These are phyloP conservation scores for Rhodosporidiobolus sp. DNA, from an alignment of 768 basidiomycete species.

Conservation along the genomic window DNA sequence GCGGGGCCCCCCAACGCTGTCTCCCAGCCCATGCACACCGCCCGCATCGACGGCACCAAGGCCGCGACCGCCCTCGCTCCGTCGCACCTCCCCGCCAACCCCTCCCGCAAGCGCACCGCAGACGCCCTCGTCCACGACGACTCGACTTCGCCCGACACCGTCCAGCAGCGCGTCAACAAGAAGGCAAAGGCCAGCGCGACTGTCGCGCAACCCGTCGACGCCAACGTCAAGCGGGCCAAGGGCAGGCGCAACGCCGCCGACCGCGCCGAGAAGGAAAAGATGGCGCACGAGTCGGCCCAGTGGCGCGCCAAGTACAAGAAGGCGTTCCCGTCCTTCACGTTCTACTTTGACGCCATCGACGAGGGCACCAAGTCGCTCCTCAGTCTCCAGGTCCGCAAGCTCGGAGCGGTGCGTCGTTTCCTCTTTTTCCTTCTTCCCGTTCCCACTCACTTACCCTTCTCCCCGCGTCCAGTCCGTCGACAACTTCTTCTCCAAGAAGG, in stretches of 20 bases:
- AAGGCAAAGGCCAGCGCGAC: not conserved
- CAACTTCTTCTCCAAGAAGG: slow-evolving; percentile 77
- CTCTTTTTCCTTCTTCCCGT: slow-evolving; percentile 6
- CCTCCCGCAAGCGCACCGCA: slow-evolving; percentile 9
- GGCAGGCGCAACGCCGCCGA: not conserved
- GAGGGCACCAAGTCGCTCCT: slow-evolving; percentile 53
- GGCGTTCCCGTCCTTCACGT: slow-evolving; percentile 77
- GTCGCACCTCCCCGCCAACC: not conserved
- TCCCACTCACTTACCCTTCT: slow-evolving; percentile 3
- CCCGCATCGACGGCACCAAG: not conserved
- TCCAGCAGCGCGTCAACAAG: no score
- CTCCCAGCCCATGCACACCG: not conserved
- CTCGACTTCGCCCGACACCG: slow-evolving; percentile 4
- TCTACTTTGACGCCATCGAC: slow-evolving; percentile 74
- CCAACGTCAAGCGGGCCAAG: slow-evolving; percentile 1
- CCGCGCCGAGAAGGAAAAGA: slow-evolving; percentile 30
- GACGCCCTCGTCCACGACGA: slow-evolving; percentile 14
- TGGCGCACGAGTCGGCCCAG: slow-evolving; percentile 51
- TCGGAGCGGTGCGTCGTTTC: slow-evolving; percentile 70
- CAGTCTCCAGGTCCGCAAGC: slow-evolving; percentile 59
- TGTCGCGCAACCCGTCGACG: not conserved
- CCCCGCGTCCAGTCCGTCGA: slow-evolving; percentile 64
- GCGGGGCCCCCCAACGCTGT: not conserved
- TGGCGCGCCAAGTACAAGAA: slow-evolving; percentile 79
- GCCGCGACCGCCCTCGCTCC: not conserved